Base-by-base conservation (phyloP, 2,329 filamentous ascomycete species). In the Colletotrichum australisinense region DNA sequence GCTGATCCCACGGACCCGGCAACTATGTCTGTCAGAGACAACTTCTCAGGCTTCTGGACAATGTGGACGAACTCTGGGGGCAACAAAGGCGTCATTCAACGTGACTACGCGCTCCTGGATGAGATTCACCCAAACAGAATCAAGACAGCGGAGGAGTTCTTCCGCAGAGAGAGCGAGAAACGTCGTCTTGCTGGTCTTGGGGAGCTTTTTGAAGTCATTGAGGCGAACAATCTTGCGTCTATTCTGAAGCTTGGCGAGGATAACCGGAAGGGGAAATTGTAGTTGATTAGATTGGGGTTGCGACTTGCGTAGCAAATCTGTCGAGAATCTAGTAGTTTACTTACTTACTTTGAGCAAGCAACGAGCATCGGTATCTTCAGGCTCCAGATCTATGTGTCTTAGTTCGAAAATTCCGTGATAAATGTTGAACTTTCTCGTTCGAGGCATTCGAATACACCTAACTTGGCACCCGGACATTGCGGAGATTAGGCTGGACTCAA, bases 1-100 rank as follows among this genome's bases (percentile, higher is more conserved):
- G 78, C 81, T 0, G 79, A 81, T 46, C 71, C 72, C 4, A 60
- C 28, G 0, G 80, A 82, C 30, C 76, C 80, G 4, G 79, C 79
- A 1, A 80, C 78, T 4, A 81, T 84, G 82, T 69, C 35, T 16
- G 68, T 86, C 5, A 78, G 79, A 42, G 77, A 86, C 58, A 90
- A 89, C 75, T 90, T 90, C 75, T 84, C 83, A 0, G 87, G 83
- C 0, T 89, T 86, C 75, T 89, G 87, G 85, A 86, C 83, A 68
- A 72, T 85, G 65, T 89, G 83, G 80, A 82, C 79, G 58, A 66
- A 83, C 67, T 84, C 84, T 1, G 83, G 82, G 0, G 81, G 80
- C 0, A 85, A 86, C 66, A 77, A 78, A 32, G 84, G 84, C 0
- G 74, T 88, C 5, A 75, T 88, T 1, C 77, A 78, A 71, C 81